Base-by-base conservation (phyloP, 2,329 filamentous ascomycete species). In the Phoma herbarum region DNA sequence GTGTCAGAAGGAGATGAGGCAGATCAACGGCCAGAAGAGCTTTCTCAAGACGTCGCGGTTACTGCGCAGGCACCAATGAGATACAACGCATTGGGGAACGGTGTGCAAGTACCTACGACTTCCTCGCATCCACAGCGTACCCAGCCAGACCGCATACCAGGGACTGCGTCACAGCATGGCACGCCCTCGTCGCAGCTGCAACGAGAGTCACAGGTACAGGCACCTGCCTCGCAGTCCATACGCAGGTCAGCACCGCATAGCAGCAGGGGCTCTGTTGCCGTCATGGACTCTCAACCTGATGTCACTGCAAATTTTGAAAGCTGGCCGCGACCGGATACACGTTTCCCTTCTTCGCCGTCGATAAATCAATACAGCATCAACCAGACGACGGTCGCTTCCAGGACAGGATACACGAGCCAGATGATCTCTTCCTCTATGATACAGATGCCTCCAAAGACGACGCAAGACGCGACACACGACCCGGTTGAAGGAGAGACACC, bases 211-310 rank as follows among this genome's bases (percentile, higher is more conserved):
- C 70, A 69, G 39, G 39, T 54, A 23, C 67, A 58, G 57, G 59
- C 60, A 28, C 52, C 59, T 2, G 59, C 57, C 12, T 69, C 68
- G 3, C 70, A 71, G 10, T 59, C 59, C 31, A 44, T 61, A 29
- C 52, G 61, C 39, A 61, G 52, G 51, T 57, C 63, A 16, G 65
- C 49, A 46, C 64, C 66, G 4, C 64, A 65, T 26, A 69, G 70
- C 45, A 73, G 68, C 52, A 76, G 71, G 44, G 77, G 78, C 45
- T 71, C 66, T 11, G 74, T 78, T 22, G 77, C 80, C 9, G 72
- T 83, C 18, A 79, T 79, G 56, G 77, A 83, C 56, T 83, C 81
- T 16, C 81, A 82, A 52, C 78, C 79, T 11, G 71, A 75, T 10
- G 62, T 65, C 16, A 64, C 61, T 46, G 62, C 61, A 14, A 61